phyloP scores from a whole-genome alignment of 371 early-diverging fungal genomes.

The Rhizopus stolonifer region DNA sequence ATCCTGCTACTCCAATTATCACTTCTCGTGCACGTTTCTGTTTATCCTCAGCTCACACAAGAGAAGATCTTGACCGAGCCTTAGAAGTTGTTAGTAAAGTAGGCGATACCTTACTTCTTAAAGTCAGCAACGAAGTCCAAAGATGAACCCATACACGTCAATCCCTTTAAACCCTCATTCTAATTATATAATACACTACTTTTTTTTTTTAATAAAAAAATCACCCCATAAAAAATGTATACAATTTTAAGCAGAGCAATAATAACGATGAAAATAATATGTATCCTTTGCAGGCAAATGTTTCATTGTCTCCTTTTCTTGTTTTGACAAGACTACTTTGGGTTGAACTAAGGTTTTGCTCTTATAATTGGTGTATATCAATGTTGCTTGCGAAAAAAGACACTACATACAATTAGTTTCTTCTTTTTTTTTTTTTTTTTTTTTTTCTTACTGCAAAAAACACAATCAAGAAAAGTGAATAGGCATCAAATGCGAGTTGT shows the following conservation, averaged over 20 bases:
- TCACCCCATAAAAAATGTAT: too few species aligned
- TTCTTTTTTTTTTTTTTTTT: too few species aligned
- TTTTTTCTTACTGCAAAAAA: neutral
- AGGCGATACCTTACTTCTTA: slow-evolving; percentile 66
- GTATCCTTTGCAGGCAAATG: neutral
- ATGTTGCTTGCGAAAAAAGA: too few species aligned
- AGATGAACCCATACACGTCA: neutral
- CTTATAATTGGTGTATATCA: too few species aligned
- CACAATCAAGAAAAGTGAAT: neutral
- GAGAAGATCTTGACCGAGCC: slow-evolving; percentile 87
- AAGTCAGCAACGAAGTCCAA: slow-evolving; percentile 29
- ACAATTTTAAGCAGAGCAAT: neutral
- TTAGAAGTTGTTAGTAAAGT: slow-evolving; percentile 64
- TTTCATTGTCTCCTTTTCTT: neutral
- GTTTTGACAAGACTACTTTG: neutral
- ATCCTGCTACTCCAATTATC: slow-evolving; percentile 98
- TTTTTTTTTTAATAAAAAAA: neutral
- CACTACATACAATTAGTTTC: too few species aligned
- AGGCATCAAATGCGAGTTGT: neutral
- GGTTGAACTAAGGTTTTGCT: neutral
- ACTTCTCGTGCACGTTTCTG: slow-evolving; percentile 98
- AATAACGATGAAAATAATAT: neutral
- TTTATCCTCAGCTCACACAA: slow-evolving; percentile 92
- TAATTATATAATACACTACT: neutral
- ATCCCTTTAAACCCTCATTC: neutral